phyloP scores from a whole-genome alignment of 2,329 filamentous ascomycete genomes.

The Botrytis hyacinthi region DNA sequence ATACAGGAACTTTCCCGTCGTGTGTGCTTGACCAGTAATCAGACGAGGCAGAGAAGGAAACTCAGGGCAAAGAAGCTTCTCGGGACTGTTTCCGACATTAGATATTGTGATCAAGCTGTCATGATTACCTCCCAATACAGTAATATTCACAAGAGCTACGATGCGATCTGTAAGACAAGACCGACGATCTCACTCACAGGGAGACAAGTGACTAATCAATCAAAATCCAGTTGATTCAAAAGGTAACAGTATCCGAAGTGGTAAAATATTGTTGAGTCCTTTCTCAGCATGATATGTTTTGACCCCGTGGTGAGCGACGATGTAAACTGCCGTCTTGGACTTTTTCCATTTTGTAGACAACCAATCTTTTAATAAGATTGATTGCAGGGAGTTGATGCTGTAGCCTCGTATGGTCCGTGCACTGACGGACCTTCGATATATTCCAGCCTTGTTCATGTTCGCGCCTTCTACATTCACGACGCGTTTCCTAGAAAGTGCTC shows the following conservation, averaged over 20 bases:
- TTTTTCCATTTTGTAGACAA: background rate
- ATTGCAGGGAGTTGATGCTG: background rate
- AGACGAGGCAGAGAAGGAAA: background rate
- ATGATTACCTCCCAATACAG: background rate
- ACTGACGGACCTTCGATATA: background rate
- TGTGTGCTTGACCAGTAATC: background rate
- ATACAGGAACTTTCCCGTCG: background rate
- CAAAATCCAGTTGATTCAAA: background rate
- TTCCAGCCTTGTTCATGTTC: background rate
- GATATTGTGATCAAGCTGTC: background rate
- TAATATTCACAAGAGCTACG: background rate
- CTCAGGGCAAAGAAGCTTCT: background rate
- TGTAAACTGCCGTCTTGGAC: background rate
- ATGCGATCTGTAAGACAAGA: background rate
- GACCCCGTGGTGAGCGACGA: background rate
- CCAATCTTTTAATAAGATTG: background rate
- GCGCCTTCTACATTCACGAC: constrained; percentile 2
- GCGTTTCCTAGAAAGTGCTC: background rate
- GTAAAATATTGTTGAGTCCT: background rate
- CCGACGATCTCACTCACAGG: background rate
- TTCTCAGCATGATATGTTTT: background rate
- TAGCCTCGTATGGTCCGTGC: background rate
- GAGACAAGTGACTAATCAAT: background rate
- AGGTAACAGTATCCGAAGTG: background rate
- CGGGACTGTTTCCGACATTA: background rate